These are phyloP conservation scores for Kwoniella pini DNA, from an alignment of 768 basidiomycete genomes.

Conservation along the genomic window DNA sequence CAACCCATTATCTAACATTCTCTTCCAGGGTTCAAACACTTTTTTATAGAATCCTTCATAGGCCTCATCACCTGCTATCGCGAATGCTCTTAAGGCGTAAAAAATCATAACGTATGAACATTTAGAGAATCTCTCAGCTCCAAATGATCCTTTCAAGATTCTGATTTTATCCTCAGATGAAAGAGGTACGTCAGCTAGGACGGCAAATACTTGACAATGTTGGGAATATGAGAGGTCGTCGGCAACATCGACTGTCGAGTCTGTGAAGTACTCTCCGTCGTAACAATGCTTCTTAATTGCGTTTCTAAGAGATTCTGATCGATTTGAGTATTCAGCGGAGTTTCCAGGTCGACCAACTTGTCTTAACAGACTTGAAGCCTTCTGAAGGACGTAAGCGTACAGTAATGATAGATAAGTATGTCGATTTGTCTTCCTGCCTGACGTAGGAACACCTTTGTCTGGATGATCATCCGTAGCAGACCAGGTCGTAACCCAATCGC, in stretches of 20 bases:
- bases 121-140: slow-evolving; percentile 8
- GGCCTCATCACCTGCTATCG: slow-evolving; percentile 17
- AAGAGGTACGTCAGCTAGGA: slow-evolving; percentile 11
- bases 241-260: slow-evolving; percentile 15
- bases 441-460: slow-evolving; percentile 31
- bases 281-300: slow-evolving; percentile 27
- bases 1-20: slow-evolving; percentile 30
- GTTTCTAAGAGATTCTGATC: slow-evolving; percentile 6
- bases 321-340: slow-evolving; percentile 16
- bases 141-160: slow-evolving; percentile 8
- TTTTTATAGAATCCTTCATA: slow-evolving; percentile 25
- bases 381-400: slow-evolving; percentile 18
- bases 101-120: slow-evolving; percentile 39
- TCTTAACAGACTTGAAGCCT: slow-evolving; percentile 16
- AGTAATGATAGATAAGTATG: slow-evolving; percentile 26
- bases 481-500: slow-evolving; percentile 36
- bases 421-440: slow-evolving; percentile 20
- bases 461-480: slow-evolving; percentile 25
- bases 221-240: slow-evolving; percentile 18
- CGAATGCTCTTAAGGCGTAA: slow-evolving; percentile 39
- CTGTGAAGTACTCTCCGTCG: slow-evolving; percentile 26
- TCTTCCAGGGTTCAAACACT: slow-evolving; percentile 25
- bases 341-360: slow-evolving; percentile 20
- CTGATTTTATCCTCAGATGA: slow-evolving; percentile 2
- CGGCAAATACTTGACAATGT: slow-evolving; percentile 25